These are phyloP conservation scores for Aleurites moluccanus DNA, from an alignment of 441 rosid species.

Conservation along the genomic window DNA sequence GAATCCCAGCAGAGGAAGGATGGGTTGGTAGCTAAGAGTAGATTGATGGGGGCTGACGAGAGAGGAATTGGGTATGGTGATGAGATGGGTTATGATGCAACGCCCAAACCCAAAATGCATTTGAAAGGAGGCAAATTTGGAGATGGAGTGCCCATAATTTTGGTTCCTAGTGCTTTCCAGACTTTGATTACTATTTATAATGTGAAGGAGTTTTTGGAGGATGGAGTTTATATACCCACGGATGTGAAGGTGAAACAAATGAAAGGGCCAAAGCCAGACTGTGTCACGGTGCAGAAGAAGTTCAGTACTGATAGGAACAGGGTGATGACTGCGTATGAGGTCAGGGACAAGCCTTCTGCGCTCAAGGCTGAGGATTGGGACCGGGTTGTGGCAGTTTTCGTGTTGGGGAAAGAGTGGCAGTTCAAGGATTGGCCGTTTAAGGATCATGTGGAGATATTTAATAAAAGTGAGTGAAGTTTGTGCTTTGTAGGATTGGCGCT, in stretches of 20 bases:
- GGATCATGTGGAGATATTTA: constrained; percentile 92
- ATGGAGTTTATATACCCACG: constrained; percentile 78
- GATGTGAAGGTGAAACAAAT: constrained; percentile 87
- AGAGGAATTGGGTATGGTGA: constrained; percentile 69
- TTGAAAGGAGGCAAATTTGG: constrained; percentile 79
- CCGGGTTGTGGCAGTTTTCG: constrained; percentile 85
- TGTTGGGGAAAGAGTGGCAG: constrained; percentile 98
- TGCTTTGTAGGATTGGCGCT: background rate
- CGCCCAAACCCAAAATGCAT: constrained; percentile 59
- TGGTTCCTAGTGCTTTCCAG: constrained; percentile 92
- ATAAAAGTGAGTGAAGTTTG: constrained; percentile 59
- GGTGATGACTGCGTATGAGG: constrained; percentile 90
- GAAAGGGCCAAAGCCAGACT: constrained; percentile 84
- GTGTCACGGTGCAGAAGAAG: constrained; percentile 94
- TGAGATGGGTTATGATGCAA: constrained; percentile 55
- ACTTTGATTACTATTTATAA: constrained; percentile 86
- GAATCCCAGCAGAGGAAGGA: constrained; percentile 91
- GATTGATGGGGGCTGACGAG: constrained; percentile 78
- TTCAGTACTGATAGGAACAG: constrained; percentile 87
- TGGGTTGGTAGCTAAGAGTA: constrained; percentile 82
- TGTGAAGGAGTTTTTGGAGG: constrained; percentile 92
- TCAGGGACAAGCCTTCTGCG: constrained; percentile 90
- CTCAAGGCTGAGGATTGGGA: constrained; percentile 91
- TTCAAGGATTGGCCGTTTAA: constrained; percentile 98
- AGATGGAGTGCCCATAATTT: constrained; percentile 89